Percentiles rank a stretch among this genome's conserved stretches.
These are phyloP conservation scores for Monilinia fructigena DNA, from an alignment of 2,329 filamentous ascomycete species.

Conservation along the genomic window DNA sequence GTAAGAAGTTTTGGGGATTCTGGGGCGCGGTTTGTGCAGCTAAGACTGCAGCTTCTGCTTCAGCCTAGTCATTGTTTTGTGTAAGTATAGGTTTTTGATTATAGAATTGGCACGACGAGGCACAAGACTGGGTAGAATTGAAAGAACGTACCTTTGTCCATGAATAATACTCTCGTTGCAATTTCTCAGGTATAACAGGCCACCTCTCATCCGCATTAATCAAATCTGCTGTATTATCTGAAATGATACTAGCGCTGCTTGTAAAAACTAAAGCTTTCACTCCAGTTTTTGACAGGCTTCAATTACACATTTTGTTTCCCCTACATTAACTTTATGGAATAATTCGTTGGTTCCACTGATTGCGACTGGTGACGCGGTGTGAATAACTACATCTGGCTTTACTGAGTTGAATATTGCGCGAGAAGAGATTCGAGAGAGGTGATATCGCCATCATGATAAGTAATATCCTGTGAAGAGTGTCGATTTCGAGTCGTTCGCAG, in stretches of 20 bases:
- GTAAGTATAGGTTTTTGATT: not conserved
- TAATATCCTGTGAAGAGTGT: conserved; percentile 47
- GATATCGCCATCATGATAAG: conserved; percentile 77
- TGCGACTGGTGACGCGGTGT: conserved; percentile 75
- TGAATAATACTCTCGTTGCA: conserved; percentile 80
- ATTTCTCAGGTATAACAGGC: conserved; percentile 69
- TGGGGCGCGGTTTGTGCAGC: conserved; percentile 65
- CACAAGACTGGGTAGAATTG: not conserved
- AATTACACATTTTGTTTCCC: conserved; percentile 77
- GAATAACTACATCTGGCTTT: conserved; percentile 80
- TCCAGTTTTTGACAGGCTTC: conserved; percentile 65
- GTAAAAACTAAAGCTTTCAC: conserved; percentile 89
- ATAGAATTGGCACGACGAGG: no score
- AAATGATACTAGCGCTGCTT: conserved; percentile 81
- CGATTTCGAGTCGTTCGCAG: conserved; percentile 70
- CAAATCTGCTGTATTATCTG: conserved; percentile 76
- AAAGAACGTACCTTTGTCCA: conserved; percentile 64
- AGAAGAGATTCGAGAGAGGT: conserved; percentile 62
- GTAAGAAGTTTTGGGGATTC: conserved; percentile 60
- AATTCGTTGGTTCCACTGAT: conserved; percentile 56
- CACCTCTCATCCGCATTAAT: conserved; percentile 82
- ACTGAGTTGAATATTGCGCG: conserved; percentile 62
- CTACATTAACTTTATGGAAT: conserved; percentile 81
- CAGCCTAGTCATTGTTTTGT: conserved; percentile 48
- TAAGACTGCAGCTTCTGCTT: conserved; percentile 79